Base-by-base conservation (phyloP, 169 alveolate species). In the Pseudocohnilembus persalinus region DNA sequence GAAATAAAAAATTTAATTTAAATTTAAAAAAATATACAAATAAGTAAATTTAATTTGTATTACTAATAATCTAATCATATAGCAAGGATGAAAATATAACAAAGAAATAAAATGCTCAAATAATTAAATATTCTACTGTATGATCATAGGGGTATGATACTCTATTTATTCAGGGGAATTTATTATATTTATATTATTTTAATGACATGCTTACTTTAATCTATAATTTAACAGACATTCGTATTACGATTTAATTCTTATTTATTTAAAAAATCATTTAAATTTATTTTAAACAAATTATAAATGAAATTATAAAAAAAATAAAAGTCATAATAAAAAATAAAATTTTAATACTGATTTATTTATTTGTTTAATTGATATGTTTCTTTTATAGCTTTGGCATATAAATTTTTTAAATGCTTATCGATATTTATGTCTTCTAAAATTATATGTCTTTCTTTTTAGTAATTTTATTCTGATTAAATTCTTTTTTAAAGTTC, bases 31-130 rank as follows among this genome's bases (percentile, higher is more conserved):
- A 49, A 49, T 49, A 11, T 49, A 49, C 20, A 49, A 4, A 49
- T 49, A 11, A 11, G 68, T 49, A 49, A 49, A 49, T 11, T 11
- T 49, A 4, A 49, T 11, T 49, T 49, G 68, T 11, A 49, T 49
- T 49, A 49, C 68, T 11, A 49, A 20, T 49, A 49, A 49, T 11
- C 26, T 11, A 49, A 49, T 49, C 25, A 79, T 34, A 64, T 79
- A 79, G n/a, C 84, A 79, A 79, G 84, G 84, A 25, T 79, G 84
- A 79, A 49, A 31, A 63, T 79, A 79, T 25, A 79, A 76, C 20
- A 79, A 79, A 28, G 75, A 34, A 11, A 79, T 49, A 0, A 79
- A 28, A 0, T 74, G 34, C 63, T 79, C 84, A 79, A 49, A 79
- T 63, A 79, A 79, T 25, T 79, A 63, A 20, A 63, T 49, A 63